Percentiles rank a stretch among this genome's conserved stretches.
phyloP scores from a whole-genome alignment of 345 rosid species.

The Draba incana region DNA sequence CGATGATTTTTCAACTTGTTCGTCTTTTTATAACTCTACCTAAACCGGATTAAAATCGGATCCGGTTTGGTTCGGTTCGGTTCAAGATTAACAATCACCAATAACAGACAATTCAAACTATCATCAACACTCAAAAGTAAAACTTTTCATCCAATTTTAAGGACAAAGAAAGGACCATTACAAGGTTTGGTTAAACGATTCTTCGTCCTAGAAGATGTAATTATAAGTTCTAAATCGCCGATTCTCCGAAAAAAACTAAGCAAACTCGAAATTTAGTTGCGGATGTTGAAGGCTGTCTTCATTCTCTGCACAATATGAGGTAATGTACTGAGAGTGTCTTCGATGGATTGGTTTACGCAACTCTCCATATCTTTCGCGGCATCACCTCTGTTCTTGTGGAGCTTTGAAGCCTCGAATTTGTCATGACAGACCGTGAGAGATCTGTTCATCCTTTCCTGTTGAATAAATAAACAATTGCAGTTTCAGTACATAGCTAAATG shows the following conservation, averaged over 20 bases:
- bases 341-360: slow-evolving; percentile 71
- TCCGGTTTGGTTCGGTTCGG: slow-evolving; percentile 25
- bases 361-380: slow-evolving; percentile 63
- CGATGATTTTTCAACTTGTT: neutral
- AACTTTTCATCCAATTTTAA: neutral
- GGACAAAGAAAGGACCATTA: neutral
- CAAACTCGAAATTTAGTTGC: neutral
- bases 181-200: neutral
- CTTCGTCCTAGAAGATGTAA: no score
- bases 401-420: slow-evolving; percentile 76
- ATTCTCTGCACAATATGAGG: slow-evolving; percentile 77
- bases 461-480: neutral
- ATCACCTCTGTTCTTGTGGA: slow-evolving; percentile 53
- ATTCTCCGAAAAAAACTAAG: no score
- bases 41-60: slow-evolving; percentile 1
- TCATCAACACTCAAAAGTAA: neutral
- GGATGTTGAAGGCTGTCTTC: slow-evolving; percentile 49
- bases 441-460: slow-evolving; percentile 87
- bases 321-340: slow-evolving; percentile 63
- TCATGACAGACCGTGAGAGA: slow-evolving; percentile 93
- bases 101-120: neutral
- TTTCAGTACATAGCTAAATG: slow-evolving; percentile 4
- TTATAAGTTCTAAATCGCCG: no score
- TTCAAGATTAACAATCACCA: neutral
- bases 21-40: neutral